Base-by-base conservation (phyloP, 1,139 yeast genomes). In the Ogataea hybrid region DNA sequence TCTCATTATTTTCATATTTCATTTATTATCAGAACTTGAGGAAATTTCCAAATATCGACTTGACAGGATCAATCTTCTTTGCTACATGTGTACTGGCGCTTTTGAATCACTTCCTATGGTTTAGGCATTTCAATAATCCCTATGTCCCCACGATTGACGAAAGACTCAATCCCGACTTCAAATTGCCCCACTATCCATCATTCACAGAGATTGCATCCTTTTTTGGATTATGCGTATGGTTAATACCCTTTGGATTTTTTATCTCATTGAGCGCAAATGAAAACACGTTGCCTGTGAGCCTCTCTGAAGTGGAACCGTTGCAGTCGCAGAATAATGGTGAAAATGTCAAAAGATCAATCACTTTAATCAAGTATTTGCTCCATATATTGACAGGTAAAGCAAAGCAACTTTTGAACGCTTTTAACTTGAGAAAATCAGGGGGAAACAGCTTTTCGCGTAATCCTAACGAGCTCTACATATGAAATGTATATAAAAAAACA, bases 151-250 rank as follows among this genome's bases (percentile, higher is more conserved):
- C 81, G 7, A 66, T 77, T 57, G 80, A 75, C 48, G 75, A 69
- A 46, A 66, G 85, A 46, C 67, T 79, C 48, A 71, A 69, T 49
- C 78, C 82, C 0, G 75, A 72, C 42, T 83, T 81, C 54, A 67
- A 65, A 17, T 79, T 86, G 22, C 85, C 84, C n/a, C 75, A 77
- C 40, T 77, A 86, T 46, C 95, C 96, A 1, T 71, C 84, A 6
- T 92, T 92, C 59, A 70, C 89, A 1, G 96, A 94, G 59, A 87
- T 92, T 3, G 87, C 97, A 21, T 84, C 97, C 4, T 92, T 92
- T 63, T 89, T 94, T 59, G 98, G 97, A 1, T 68, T 92, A 32
- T 83, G 95, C 55, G 83, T 92, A 11, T 92, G 99, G 99, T 73
- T 90, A 47, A 77, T 92, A 32, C 99, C 99, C 25, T 89, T 92